Conservation (phyloP, 2,329 filamentous ascomycete genomes). For the Venturia effusa region DNA sequence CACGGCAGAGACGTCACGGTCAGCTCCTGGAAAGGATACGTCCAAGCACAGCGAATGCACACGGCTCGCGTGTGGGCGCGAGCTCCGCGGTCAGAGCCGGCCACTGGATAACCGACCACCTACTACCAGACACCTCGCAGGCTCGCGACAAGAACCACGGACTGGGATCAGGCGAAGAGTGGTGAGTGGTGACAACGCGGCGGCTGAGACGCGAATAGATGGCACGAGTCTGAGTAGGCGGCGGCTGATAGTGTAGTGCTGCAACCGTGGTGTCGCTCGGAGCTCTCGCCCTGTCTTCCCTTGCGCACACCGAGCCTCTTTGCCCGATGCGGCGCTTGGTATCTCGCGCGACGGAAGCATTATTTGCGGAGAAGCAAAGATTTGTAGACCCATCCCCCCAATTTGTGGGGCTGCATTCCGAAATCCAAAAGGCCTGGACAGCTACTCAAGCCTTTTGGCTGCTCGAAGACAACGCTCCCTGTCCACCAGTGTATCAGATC, state of each 20-base stretch:
- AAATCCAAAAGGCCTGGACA: slow-evolving; percentile 2
- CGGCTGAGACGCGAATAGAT: slow-evolving; percentile 8
- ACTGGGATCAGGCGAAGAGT: slow-evolving; percentile 4
- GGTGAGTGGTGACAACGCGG: neutral
- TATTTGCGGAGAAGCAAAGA: slow-evolving; percentile 5
- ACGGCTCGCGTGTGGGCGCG: neutral
- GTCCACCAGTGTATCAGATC: slow-evolving; percentile 8
- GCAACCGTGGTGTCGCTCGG: neutral
- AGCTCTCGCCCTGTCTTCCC: neutral
- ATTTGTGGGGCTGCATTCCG: slow-evolving; percentile 1
- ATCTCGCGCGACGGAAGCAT: neutral
- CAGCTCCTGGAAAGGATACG: no score
- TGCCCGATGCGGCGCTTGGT: slow-evolving; percentile 5
- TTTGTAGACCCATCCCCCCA: neutral
- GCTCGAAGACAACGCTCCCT: slow-evolving; percentile 2
- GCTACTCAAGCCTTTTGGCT: neutral
- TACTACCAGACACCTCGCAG: neutral
- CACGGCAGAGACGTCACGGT: neutral
- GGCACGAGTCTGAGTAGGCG: slow-evolving; percentile 2
- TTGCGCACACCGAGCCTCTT: neutral
- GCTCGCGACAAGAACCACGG: neutral
- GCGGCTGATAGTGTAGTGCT: neutral
- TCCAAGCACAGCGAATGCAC: neutral
- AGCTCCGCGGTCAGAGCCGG: neutral
- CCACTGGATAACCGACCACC: neutral